Percentiles rank a stretch among this genome's conserved stretches.
phyloP scores from a whole-genome alignment of 768 basidiomycete genomes.

The Phaeotremella fagi region DNA sequence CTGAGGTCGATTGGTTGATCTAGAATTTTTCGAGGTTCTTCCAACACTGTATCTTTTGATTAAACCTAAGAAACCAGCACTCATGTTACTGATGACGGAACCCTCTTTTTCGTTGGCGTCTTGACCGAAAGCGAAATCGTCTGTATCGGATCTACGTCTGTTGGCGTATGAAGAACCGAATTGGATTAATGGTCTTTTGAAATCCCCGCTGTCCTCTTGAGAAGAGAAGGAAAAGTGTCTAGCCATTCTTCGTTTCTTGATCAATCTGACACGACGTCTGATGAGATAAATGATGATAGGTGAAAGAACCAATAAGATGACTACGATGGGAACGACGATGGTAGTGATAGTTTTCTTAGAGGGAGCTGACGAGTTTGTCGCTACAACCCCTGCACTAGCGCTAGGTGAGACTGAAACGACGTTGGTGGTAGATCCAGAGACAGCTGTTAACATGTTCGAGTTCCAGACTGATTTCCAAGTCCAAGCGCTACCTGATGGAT shows the following conservation, averaged over 20 bases:
- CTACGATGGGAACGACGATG: conserved; percentile 32
- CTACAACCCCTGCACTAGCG: not conserved
- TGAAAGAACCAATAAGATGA: conserved; percentile 22
- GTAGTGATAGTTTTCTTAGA: conserved; percentile 21
- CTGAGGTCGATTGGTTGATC: conserved; percentile 1
- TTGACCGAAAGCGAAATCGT: conserved; percentile 30
- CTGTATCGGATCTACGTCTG: conserved; percentile 4
- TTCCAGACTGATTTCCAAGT: conserved; percentile 44
- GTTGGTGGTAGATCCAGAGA: not conserved
- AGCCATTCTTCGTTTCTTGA: conserved; percentile 40
- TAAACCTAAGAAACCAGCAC: conserved; percentile 11
- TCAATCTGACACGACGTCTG: conserved; percentile 30
- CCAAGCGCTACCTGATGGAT: conserved; percentile 33
- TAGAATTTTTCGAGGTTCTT: not conserved
- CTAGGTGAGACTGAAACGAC: not conserved
- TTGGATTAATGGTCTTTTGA: conserved; percentile 5
- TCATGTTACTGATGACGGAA: conserved; percentile 17
- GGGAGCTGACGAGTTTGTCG: conserved; percentile 7
- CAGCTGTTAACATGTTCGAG: conserved; percentile 26
- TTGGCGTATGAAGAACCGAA: too few species aligned
- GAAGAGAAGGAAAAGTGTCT: conserved; percentile 37
- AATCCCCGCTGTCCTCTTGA: conserved; percentile 28
- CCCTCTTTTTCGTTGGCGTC: conserved; percentile 41
- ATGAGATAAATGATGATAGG: conserved; percentile 37
- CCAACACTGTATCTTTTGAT: conserved; percentile 16